phyloP scores from a whole-genome alignment of 352 stramenopile genomes.

The Globisporangium heterothallicum region DNA sequence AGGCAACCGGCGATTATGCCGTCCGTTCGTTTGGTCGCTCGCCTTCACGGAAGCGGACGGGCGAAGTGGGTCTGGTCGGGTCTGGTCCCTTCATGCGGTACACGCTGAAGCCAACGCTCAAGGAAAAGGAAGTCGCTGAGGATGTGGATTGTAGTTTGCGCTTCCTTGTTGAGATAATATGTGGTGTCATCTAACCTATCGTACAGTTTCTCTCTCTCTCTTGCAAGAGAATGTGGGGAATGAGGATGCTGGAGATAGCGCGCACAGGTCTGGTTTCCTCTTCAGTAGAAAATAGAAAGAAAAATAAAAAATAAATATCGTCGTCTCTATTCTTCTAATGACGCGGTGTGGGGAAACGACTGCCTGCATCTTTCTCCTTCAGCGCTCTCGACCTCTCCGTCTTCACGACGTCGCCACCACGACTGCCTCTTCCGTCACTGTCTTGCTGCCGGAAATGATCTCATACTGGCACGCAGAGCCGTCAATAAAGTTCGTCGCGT shows the following conservation, averaged over 20 bases:
- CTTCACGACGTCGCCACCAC: neutral
- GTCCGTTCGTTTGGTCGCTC: too few species aligned
- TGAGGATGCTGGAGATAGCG: conserved; percentile 6
- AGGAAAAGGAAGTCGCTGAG: too few species aligned
- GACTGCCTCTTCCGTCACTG: conserved; percentile 16
- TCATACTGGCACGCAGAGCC: conserved; percentile 61
- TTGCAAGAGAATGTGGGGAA: conserved; percentile 19
- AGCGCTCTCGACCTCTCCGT: neutral
- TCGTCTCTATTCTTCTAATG: conserved; percentile 1
- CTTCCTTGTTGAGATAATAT: conserved; percentile 10
- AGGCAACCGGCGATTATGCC: too few species aligned
- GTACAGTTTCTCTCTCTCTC: conserved; percentile 48
- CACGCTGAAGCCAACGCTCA: too few species aligned
- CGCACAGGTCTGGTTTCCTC: neutral
- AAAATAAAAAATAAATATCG: conserved; percentile 2
- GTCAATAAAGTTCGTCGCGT: conserved; percentile 72
- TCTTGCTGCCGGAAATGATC: conserved; percentile 63
- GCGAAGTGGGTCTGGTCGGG: too few species aligned
- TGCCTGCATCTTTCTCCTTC: too few species aligned
- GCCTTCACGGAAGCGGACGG: too few species aligned
- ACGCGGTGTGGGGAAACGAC: too few species aligned
- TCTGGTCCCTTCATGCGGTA: too few species aligned
- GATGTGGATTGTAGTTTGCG: neutral
- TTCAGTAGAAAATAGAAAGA: neutral
- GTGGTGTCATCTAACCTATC: conserved; percentile 51